These are phyloP conservation scores for Mrakia hoshinonis DNA, from an alignment of 768 basidiomycete genomes.

Conservation along the genomic window DNA sequence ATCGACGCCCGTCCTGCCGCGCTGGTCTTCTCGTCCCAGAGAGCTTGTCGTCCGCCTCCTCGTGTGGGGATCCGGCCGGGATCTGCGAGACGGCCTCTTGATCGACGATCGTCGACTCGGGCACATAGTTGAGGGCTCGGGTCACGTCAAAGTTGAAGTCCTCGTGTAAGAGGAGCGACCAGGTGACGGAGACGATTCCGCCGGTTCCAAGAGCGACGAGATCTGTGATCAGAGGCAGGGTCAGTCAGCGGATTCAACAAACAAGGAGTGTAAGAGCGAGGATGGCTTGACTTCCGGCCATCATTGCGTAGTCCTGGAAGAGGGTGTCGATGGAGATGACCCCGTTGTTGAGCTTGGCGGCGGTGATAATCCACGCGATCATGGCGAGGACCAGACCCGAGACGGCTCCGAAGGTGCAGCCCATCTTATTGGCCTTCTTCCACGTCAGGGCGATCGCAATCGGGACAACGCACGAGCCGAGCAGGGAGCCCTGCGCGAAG, in stretches of 20 bases:
- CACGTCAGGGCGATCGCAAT: constrained; percentile 80
- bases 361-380: constrained; percentile 77
- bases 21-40: neutral
- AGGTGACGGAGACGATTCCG: constrained; percentile 59
- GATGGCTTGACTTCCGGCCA: too few relatives aligned
- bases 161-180: constrained; percentile 66
- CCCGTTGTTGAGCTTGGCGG: constrained; percentile 58
- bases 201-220: constrained; percentile 75
- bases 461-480: constrained; percentile 76
- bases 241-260: too few relatives aligned
- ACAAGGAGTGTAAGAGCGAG: too few relatives aligned
- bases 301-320: constrained; percentile 51
- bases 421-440: constrained; percentile 75
- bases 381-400: constrained; percentile 62
- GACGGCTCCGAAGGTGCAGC: constrained; percentile 66
- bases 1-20: too few relatives aligned
- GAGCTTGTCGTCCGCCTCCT: constrained; percentile 32
- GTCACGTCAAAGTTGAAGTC: constrained; percentile 73
- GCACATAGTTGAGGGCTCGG: constrained; percentile 59
- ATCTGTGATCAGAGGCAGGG: too few relatives aligned
- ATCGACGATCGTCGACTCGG: constrained; percentile 24
- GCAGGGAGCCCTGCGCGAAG: neutral
- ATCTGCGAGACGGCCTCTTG: neutral
- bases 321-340: constrained; percentile 56
- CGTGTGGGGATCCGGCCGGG: constrained; percentile 27